Evolutionary conservation across 345 rosid genomes (phyloP).

Genomic region (Populus deltoides): DNA sequence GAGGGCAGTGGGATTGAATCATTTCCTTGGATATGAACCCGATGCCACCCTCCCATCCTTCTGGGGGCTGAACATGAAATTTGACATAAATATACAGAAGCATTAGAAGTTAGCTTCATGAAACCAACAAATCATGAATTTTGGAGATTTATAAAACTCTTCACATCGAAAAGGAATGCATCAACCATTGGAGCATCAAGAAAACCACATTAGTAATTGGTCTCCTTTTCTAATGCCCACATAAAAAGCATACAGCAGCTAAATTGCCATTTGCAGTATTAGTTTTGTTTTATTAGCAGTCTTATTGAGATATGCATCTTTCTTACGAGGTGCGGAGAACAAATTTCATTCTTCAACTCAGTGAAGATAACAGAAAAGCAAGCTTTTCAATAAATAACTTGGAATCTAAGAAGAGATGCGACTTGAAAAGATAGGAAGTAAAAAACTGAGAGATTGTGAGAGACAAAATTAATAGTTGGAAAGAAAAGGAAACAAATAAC

Average conservation of each 20-base stretch:
- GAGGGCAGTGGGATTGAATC: conserved; percentile 23
- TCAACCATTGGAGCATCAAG: not conserved
- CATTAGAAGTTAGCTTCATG: not conserved
- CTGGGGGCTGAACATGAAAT: conserved; percentile 20
- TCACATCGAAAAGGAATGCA: not conserved
- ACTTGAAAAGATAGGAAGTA: not conserved
- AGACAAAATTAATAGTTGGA: too few species aligned
- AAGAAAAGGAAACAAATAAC: not conserved
- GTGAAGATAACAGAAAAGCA: not conserved
- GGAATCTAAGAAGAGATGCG: not conserved
- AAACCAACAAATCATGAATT: not conserved
- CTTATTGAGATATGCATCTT: not conserved
- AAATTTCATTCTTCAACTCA: not conserved
- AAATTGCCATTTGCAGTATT: not conserved
- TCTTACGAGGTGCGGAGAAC: not conserved
- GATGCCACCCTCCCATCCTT: conserved; percentile 30
- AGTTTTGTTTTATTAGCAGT: not conserved
- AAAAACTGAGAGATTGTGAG: not conserved
- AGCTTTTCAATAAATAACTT: not conserved
- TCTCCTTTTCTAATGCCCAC: not conserved
- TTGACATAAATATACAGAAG: not conserved
- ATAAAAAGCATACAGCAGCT: too few species aligned
- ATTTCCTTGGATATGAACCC: conserved; percentile 26
- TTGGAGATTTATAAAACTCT: not conserved
- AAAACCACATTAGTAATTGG: not conserved